Percentiles rank a stretch among this genome's conserved stretches.
Evolutionary conservation across 306 rosid species (phyloP).

Genomic region (Purshia tridentata): DNA sequence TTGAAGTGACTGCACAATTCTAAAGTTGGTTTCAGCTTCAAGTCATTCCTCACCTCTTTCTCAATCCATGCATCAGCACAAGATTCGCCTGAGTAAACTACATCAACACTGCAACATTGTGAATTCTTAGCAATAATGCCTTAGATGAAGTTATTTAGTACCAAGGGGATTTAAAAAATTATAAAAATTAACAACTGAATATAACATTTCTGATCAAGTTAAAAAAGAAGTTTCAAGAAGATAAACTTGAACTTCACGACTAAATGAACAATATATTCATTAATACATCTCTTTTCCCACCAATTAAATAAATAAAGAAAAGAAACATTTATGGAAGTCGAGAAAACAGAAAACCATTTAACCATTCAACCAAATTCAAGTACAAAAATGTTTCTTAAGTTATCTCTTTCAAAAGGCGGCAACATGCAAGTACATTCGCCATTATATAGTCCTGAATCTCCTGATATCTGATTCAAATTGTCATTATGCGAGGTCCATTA

Average conservation of each 20-base stretch:
- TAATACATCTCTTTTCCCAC: neutral
- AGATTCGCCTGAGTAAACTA: constrained; percentile 67
- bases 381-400: neutral
- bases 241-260: neutral
- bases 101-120: constrained; percentile 69
- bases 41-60: constrained; percentile 67
- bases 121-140: constrained; percentile 10
- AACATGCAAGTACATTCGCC: neutral
- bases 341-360: neutral
- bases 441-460: constrained; percentile 3
- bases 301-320: neutral
- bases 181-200: neutral
- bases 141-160: constrained; percentile 17
- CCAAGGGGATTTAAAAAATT: constrained; percentile 5
- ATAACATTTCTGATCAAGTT: neutral
- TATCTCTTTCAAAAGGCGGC: neutral
- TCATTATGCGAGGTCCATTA: neutral
- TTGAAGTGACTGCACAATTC: neutral
- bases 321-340: neutral
- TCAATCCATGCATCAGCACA: constrained; percentile 98
- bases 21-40: constrained; percentile 8
- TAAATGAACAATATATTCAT: neutral
- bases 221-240: neutral
- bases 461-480: neutral
- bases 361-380: neutral